phyloP scores from a whole-genome alignment of 2,329 filamentous ascomycete genomes.

The Sporothrix brunneoviolacea region DNA sequence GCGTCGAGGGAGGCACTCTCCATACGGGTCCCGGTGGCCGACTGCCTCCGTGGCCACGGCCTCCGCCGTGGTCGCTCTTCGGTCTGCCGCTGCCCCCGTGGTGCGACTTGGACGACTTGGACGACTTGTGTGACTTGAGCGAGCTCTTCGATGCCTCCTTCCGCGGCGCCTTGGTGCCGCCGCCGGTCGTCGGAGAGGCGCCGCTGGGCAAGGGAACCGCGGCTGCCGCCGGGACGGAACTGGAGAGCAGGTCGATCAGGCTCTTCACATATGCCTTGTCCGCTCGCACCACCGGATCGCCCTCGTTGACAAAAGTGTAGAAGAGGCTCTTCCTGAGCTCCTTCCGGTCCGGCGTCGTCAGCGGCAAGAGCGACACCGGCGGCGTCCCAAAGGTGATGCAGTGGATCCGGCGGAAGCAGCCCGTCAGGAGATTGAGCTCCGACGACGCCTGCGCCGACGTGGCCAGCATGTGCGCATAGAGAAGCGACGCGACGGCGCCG shows the following conservation, averaged over 20 bases:
- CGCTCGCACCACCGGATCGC: conserved; percentile 71
- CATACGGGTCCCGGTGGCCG: conserved; percentile 40
- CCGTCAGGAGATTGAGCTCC: conserved; percentile 62
- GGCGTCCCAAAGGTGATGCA: conserved; percentile 84
- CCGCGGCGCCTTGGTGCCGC: conserved; percentile 9
- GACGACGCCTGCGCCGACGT: conserved; percentile 48
- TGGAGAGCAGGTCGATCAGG: conserved; percentile 63
- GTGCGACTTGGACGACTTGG: conserved; percentile 21
- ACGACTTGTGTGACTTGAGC: conserved; percentile 16
- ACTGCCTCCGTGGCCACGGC: not conserved
- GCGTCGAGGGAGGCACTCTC: conserved; percentile 57
- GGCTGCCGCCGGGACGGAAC: conserved; percentile 41
- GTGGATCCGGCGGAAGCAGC: conserved; percentile 70
- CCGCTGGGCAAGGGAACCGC: no score
- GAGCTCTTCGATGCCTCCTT: conserved; percentile 15
- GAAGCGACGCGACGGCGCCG: conserved; percentile 71
- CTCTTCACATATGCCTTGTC: conserved; percentile 70
- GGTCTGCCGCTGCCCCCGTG: conserved; percentile 7
- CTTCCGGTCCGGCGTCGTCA: conserved; percentile 49
- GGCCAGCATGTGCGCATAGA: conserved; percentile 77
- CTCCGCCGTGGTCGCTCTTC: not conserved
- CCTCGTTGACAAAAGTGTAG: conserved; percentile 76
- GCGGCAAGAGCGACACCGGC: conserved; percentile 64
- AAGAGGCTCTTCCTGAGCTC: conserved; percentile 63
- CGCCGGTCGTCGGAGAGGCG: not conserved